Base-by-base conservation (phyloP, 2,329 filamentous ascomycete genomes). In the Xylaria sp. region DNA sequence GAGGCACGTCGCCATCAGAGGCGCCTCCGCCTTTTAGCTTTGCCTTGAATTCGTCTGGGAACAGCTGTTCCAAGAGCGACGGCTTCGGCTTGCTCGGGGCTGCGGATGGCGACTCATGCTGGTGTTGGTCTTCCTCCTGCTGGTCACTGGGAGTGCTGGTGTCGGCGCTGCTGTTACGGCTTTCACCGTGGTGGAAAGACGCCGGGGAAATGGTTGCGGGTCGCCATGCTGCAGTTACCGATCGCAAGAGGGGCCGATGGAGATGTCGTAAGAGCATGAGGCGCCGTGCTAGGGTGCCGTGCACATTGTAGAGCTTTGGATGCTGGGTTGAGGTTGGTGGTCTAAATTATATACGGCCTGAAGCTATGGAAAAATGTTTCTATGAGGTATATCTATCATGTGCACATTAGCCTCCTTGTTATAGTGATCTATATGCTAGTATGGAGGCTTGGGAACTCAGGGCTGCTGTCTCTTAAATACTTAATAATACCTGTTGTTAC, bases 11-110 rank as follows among this genome's bases (percentile, higher is more conserved):
- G 47, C 34, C 17, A 8, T 62, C 39, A 11, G 51, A 56, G 24
- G 34, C n/a, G n/a, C n/a, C 59, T 3, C 36, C n/a, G 4, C 30
- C n/a, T 24, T 27, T 63, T 17, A 50, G 68, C 70, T 64, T 50
- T 7, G 50, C 51, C 12, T 19, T 79, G 19, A 77, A 78, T 63
- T 85, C 82, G 71, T 86, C 84, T 4, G 87, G 87, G 71, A 89
- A 89, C 0, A 89, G 82, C 71, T 86, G 83, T 61, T 82, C 80
- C 67, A 82, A 82, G 8, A 84, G 75, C 4, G 81, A 79, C 9
- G 64, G 66, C 30, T 74, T 56, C 3, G n/a, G 30, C 11, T 7
- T 19, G 5, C 21, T 21, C 8, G 54, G 53, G 11, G 60, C 34
- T 14, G 27, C 32, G 4, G 67, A 21, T 51, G 64, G n/a, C 4